A percentile compares a stretch with the other conserved stretches of the same genome.
Evolutionary conservation across 1,284 basidiomycete genomes (phyloP).

Genomic region (Ceratobasidium sp.): DNA sequence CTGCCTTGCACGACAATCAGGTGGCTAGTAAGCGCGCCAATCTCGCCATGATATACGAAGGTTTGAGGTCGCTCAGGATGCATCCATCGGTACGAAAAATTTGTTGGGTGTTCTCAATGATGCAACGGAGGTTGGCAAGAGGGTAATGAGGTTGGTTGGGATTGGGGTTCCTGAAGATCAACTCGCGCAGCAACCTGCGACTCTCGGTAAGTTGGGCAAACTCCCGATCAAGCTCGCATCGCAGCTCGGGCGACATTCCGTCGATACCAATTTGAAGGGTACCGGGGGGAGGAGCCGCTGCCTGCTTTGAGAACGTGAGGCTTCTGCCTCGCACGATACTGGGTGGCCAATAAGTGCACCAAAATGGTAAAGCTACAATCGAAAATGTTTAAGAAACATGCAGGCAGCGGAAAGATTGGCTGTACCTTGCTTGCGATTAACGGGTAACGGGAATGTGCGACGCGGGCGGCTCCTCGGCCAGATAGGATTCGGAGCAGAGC

Average conservation of each 20-base stretch:
- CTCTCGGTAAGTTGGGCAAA: conserved; percentile 84
- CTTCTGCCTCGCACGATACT: too few relatives aligned
- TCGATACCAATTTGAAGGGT: conserved; percentile 94
- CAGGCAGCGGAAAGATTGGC: too few relatives aligned
- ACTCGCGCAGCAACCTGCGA: conserved; percentile 80
- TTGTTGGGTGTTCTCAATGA: conserved; percentile 95
- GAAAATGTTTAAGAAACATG: too few relatives aligned
- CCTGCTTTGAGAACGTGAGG: conserved; percentile 74
- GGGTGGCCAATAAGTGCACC: too few relatives aligned
- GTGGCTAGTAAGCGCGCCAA: conserved; percentile 78
- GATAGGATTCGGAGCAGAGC: too few relatives aligned
- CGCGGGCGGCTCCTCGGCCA: too few relatives aligned
- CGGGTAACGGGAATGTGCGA: too few relatives aligned
- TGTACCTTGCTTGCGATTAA: too few relatives aligned
- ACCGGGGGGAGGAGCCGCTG: conserved; percentile 79
- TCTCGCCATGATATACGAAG: conserved; percentile 85
- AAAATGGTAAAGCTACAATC: too few relatives aligned
- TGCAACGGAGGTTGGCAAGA: conserved; percentile 94
- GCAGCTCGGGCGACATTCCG: conserved; percentile 90
- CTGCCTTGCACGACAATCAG: conserved; percentile 91
- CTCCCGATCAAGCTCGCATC: conserved; percentile 91
- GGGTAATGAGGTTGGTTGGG: conserved; percentile 82
- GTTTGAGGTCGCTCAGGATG: conserved; percentile 93
- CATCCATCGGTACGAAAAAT: conserved; percentile 97
- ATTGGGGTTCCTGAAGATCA: conserved; percentile 87